These are phyloP conservation scores for Scedosporium boydii DNA, from an alignment of 2,329 filamentous ascomycete genomes.

Conservation along the genomic window DNA sequence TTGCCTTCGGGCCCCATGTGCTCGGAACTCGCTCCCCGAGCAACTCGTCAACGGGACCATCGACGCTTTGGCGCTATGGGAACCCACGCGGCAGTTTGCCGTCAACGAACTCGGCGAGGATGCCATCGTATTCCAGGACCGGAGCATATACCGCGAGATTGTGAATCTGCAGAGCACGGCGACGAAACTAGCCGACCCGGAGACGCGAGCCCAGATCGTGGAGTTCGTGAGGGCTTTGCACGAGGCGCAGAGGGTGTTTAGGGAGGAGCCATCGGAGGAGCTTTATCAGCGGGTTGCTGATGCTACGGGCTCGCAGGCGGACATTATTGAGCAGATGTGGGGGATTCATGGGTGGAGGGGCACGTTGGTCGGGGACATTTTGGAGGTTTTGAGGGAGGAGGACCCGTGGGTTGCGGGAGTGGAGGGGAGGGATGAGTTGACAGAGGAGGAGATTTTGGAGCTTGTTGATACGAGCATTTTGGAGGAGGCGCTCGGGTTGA, in stretches of 20 bases:
- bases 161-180: constrained; percentile 9
- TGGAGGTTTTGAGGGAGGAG: constrained; percentile 7
- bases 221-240: constrained; percentile 8
- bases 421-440: constrained; percentile 1
- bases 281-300: constrained; percentile 4
- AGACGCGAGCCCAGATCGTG: constrained; percentile 5
- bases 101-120: constrained; percentile 4
- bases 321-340: constrained; percentile 4
- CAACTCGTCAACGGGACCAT: constrained; percentile 4
- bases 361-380: constrained; percentile 4
- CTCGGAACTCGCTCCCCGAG: background rate
- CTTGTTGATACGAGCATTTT: constrained; percentile 8
- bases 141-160: constrained; percentile 8
- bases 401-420: constrained; percentile 7
- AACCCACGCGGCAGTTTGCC: constrained; percentile 6
- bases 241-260: constrained; percentile 1
- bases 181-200: constrained; percentile 6
- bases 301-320: background rate
- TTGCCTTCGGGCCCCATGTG: constrained; percentile 6
- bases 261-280: background rate
- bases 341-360: constrained; percentile 7
- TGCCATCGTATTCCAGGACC: constrained; percentile 8
- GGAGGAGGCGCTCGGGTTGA: constrained; percentile 1
- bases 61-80: constrained; percentile 10
- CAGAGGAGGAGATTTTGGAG: background rate